Conservation (phyloP, 495 filamentous ascomycete species). For the Aspergillus incahuasiensis region DNA sequence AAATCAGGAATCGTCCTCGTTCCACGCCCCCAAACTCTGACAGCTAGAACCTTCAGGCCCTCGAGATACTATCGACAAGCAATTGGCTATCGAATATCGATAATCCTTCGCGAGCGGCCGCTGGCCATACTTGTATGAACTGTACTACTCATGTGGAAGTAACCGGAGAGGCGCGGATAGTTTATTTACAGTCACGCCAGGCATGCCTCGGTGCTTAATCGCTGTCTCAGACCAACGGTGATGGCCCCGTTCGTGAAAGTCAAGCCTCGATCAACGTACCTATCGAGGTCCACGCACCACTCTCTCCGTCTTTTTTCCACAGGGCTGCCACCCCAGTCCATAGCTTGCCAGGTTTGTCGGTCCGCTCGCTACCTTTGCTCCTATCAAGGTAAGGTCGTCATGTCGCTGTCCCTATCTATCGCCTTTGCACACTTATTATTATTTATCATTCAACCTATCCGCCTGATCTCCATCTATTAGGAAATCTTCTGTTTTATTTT, state of each 20-base stretch:
- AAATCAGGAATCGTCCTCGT: conserved; percentile 7
- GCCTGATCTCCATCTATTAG: neutral
- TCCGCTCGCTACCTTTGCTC: conserved; percentile 18
- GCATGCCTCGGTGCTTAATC: neutral
- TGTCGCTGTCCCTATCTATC: neutral
- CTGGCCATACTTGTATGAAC: neutral
- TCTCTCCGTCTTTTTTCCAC: conserved; percentile 8
- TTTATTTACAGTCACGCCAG: neutral
- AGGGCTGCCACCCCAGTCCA: conserved; percentile 12
- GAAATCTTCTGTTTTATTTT: conserved; percentile 2
- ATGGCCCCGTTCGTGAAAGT: conserved; percentile 4
- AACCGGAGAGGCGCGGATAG: neutral
- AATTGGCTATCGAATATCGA: neutral
- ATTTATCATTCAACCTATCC: conserved; percentile 7
- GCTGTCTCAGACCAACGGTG: neutral
- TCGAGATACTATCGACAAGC: neutral
- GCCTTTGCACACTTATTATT: conserved; percentile 5
- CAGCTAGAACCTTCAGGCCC: neutral
- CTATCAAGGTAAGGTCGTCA: conserved; percentile 6
- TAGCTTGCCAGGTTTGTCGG: conserved; percentile 6
- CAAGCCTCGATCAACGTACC: conserved; percentile 3
- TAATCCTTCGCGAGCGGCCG: neutral
- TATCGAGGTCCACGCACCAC: conserved; percentile 4
- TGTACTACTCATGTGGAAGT: neutral
- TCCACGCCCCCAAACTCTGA: conserved; percentile 20